Percentiles rank a stretch among this genome's conserved stretches.
phyloP scores from a whole-genome alignment of 2,329 filamentous ascomycete genomes.

The Zymoseptoria ardabiliae region DNA sequence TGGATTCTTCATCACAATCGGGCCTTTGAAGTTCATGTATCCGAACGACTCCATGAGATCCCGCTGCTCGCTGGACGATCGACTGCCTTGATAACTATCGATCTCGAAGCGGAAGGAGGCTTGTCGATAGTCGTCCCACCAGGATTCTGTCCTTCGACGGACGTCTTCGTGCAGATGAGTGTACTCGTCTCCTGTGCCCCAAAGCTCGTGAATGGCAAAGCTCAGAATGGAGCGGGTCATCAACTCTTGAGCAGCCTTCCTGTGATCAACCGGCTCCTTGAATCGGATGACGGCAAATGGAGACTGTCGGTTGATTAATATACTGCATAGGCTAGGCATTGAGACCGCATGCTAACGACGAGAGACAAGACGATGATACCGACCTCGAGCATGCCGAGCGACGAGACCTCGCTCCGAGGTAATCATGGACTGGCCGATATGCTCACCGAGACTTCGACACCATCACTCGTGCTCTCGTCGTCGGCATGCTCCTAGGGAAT shows the following conservation, averaged over 20 bases:
- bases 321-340: background rate
- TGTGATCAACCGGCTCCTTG: constrained; percentile 10
- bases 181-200: constrained; percentile 66
- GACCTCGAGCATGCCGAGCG: background rate
- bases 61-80: constrained; percentile 55
- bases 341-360: constrained; percentile 4
- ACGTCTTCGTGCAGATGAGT: constrained; percentile 61
- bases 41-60: constrained; percentile 73
- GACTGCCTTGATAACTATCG: constrained; percentile 73
- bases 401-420: background rate
- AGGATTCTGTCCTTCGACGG: constrained; percentile 48
- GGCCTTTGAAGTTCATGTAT: constrained; percentile 71
- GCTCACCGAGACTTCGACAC: background rate
- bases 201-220: constrained; percentile 80
- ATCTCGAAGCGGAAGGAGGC: constrained; percentile 76
- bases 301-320: constrained; percentile 48
- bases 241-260: constrained; percentile 53
- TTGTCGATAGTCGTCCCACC: constrained; percentile 60
- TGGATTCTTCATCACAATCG: constrained; percentile 66
- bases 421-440: background rate
- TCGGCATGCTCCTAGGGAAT: constrained; percentile 3
- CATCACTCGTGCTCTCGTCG: constrained; percentile 3
- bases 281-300: constrained; percentile 77
- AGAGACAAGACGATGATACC: constrained; percentile 3
- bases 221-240: constrained; percentile 72